A percentile compares a stretch with the other conserved stretches of the same genome.
These are phyloP conservation scores for Fusarium keratoplasticum DNA, from an alignment of 2,329 filamentous ascomycete species.

Conservation along the genomic window DNA sequence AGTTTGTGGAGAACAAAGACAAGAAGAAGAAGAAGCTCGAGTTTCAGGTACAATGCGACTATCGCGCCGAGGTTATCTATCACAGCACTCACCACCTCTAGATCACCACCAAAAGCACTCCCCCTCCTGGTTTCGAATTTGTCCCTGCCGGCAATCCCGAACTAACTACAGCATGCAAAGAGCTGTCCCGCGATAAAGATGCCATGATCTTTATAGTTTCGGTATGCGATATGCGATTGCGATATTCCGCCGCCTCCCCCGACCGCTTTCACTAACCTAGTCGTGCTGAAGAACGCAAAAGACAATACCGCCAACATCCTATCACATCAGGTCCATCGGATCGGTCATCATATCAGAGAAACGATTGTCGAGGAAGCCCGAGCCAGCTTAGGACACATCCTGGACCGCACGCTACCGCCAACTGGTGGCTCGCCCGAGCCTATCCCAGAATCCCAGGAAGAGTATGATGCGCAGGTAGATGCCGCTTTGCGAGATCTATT, in stretches of 20 bases:
- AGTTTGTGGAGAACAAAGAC: constrained; percentile 73
- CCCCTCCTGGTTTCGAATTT: constrained; percentile 72
- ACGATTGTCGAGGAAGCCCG: constrained; percentile 69
- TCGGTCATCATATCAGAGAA: constrained; percentile 70
- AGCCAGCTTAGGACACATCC: constrained; percentile 42
- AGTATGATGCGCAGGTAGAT: constrained; percentile 73
- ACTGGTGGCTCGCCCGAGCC: constrained; percentile 61
- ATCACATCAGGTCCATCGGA: constrained; percentile 67
- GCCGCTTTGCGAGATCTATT: constrained; percentile 72
- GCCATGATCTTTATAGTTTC: constrained; percentile 76
- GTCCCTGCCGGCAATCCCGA: constrained; percentile 72
- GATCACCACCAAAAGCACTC: constrained; percentile 63
- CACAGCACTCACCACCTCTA: constrained; percentile 51
- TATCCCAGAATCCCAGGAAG: constrained; percentile 68
- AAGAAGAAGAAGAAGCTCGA: constrained; percentile 74
- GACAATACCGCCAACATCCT: constrained; percentile 50
- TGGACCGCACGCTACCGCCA: constrained; percentile 30
- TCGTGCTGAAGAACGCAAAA: constrained; percentile 45
- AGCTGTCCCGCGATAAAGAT: constrained; percentile 70
- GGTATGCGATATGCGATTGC: constrained; percentile 54
- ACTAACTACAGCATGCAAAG: constrained; percentile 71
- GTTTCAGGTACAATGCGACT: constrained; percentile 62
- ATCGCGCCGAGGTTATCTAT: constrained; percentile 24
- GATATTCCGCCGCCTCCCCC: background rate
- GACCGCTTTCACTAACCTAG: constrained; percentile 18